A percentile compares a stretch with the other conserved stretches of the same genome.
These are phyloP conservation scores for Trichoderma virens DNA, from an alignment of 495 filamentous ascomycete genomes.

Conservation along the genomic window DNA sequence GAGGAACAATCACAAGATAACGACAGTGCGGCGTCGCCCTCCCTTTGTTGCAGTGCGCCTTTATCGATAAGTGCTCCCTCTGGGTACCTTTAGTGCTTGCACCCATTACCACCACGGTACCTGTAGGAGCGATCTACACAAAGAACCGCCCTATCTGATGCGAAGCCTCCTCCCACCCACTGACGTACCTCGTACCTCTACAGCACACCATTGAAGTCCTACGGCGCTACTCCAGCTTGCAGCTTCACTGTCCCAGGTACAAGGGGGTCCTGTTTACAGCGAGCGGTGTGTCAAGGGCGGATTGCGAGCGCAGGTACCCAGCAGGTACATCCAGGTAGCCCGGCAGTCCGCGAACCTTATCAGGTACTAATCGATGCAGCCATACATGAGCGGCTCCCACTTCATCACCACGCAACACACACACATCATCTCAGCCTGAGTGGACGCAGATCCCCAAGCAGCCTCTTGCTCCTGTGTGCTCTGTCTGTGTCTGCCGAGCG, in stretches of 20 bases:
- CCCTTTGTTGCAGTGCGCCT: not conserved
- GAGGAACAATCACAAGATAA: not conserved
- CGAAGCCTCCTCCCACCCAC: not conserved
- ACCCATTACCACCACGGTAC: too few species aligned
- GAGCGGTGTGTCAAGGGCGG: not conserved
- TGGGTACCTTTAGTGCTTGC: too few species aligned
- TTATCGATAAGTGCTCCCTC: slow-evolving; percentile 2
- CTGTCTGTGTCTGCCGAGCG: not conserved
- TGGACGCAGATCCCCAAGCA: not conserved
- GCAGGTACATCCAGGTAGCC: not conserved
- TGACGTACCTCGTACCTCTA: not conserved
- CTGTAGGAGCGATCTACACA: too few species aligned
- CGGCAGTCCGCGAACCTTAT: not conserved
- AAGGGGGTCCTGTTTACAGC: too few species aligned
- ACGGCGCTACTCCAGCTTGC: not conserved
- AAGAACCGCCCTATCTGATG: not conserved
- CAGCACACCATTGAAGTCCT: too few species aligned
- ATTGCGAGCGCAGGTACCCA: not conserved
- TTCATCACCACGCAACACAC: not conserved
- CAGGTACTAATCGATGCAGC: not conserved
- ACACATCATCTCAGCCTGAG: not conserved
- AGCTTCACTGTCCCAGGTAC: too few species aligned
- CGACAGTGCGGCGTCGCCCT: not conserved
- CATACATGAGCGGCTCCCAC: not conserved
- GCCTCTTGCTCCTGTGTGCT: not conserved